phyloP scores from a whole-genome alignment of 371 early-diverging fungal species.

The Circinella umbellata region DNA sequence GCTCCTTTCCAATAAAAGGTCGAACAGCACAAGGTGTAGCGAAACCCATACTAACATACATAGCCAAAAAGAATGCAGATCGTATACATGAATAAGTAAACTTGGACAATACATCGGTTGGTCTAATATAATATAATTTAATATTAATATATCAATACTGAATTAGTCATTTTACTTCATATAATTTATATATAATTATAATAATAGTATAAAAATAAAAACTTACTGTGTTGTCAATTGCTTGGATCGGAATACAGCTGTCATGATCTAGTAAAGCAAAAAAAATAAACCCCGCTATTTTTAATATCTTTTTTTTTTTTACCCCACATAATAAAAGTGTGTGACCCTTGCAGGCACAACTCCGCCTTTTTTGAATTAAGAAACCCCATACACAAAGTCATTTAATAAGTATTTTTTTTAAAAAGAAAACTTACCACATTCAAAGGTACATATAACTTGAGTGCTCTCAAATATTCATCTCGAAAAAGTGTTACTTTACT shows the following conservation, averaged over 20 bases:
- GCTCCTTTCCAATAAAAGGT: conserved; percentile 59
- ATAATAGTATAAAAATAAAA: neutral
- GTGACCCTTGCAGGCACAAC: neutral
- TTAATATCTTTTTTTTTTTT: neutral
- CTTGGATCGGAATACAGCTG: conserved; percentile 54
- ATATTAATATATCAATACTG: neutral
- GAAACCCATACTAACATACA: conserved; percentile 69
- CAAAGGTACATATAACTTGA: conserved; percentile 73
- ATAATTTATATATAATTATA: too few relatives aligned
- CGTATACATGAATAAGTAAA: conserved; percentile 64
- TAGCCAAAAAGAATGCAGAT: conserved; percentile 73
- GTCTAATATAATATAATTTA: conserved; percentile 25
- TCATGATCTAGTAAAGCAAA: conserved; percentile 51
- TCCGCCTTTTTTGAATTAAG: neutral
- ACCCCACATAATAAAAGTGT: conserved; percentile 8
- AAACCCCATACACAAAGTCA: neutral
- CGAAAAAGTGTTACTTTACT: conserved; percentile 44
- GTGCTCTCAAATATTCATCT: conserved; percentile 58
- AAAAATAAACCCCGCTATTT: neutral
- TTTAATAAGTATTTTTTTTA: too few relatives aligned
- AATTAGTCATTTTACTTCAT: too few relatives aligned
- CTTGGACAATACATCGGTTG: conserved; percentile 37
- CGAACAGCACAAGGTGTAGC: conserved; percentile 72
- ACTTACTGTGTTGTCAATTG: conserved; percentile 53
- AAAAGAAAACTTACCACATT: conserved; percentile 60